Conservation (phyloP, 345 rosid species). For the Eucalyptus sp. region DNA sequence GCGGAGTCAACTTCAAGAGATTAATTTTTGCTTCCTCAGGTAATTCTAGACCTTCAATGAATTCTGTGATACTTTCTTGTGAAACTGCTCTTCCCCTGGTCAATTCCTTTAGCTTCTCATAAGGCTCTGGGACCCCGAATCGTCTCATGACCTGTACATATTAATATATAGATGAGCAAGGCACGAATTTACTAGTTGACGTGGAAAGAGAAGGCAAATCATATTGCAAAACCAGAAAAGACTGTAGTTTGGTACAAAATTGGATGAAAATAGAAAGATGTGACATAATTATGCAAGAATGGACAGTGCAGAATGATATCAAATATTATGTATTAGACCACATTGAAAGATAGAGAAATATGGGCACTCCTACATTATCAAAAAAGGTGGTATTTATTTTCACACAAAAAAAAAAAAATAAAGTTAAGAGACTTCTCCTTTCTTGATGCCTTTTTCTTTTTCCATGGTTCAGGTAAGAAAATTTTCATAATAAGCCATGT, state of each 20-base stretch:
- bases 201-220: background rate
- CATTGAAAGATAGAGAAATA: background rate
- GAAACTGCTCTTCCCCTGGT: slow-evolving; percentile 86
- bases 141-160: slow-evolving; percentile 74
- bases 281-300: background rate
- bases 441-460: background rate
- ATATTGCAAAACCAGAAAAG: background rate
- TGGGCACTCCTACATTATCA: background rate
- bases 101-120: slow-evolving; percentile 86
- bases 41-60: slow-evolving; percentile 54
- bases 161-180: background rate
- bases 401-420: background rate
- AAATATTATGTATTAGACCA: background rate
- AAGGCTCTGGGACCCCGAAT: slow-evolving; percentile 86
- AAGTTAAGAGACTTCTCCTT: background rate
- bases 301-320: background rate
- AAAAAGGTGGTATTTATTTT: background rate
- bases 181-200: background rate
- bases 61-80: slow-evolving; percentile 57
- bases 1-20: slow-evolving; percentile 67
- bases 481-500: background rate
- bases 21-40: slow-evolving; percentile 55
- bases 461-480: background rate
- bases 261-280: background rate
- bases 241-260: background rate